phyloP scores from a whole-genome alignment of 768 basidiomycete species.

The Pholiota molesta region DNA sequence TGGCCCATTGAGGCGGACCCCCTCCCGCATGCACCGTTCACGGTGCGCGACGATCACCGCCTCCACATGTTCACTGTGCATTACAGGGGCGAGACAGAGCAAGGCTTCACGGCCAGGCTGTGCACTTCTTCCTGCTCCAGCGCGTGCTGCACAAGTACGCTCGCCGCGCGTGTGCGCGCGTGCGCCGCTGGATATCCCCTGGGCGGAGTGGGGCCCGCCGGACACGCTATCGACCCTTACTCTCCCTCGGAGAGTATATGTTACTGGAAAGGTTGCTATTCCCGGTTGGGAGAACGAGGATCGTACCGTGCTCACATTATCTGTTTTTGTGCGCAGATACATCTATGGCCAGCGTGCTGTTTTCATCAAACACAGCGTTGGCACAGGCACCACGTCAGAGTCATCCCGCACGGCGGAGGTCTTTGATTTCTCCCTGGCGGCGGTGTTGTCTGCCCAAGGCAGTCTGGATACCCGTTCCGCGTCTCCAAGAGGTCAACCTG shows the following conservation, averaged over 20 bases:
- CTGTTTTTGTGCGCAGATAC: not conserved
- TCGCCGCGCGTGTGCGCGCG: too few species aligned
- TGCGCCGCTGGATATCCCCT: not conserved
- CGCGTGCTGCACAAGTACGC: not conserved
- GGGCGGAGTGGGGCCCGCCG: not conserved
- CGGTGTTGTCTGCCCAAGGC: too few species aligned
- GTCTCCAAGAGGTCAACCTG: too few species aligned
- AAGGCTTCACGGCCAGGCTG: too few species aligned
- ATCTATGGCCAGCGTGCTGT: not conserved
- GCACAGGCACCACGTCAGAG: too few species aligned
- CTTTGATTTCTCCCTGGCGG: too few species aligned
- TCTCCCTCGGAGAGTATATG: not conserved
- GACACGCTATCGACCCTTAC: not conserved
- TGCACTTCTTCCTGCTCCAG: constrained; percentile 2
- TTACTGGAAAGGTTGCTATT: not conserved
- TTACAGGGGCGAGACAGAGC: too few species aligned
- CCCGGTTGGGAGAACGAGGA: too few species aligned
- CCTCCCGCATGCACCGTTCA: not conserved
- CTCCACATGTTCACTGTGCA: constrained; percentile 4
- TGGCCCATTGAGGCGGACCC: constrained; percentile 3
- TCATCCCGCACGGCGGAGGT: too few species aligned
- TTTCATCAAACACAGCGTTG: not conserved
- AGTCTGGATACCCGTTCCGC: too few species aligned
- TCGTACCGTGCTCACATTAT: not conserved
- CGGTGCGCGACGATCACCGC: not conserved